Evolutionary conservation across 129 eudicot species (phyloP).

Genomic region (Flaveria ramosissima): DNA sequence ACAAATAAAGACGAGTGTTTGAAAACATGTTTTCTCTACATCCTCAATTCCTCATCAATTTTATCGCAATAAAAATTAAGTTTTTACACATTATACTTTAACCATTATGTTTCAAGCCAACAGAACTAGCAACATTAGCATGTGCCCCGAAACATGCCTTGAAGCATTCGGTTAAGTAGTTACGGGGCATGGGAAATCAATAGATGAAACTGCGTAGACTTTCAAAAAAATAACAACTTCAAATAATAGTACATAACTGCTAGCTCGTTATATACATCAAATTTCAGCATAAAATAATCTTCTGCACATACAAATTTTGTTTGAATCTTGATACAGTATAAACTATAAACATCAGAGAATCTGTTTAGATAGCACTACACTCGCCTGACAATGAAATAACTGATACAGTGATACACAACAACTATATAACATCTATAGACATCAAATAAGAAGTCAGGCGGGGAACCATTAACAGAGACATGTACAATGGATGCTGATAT

Average conservation of each 20-base stretch:
- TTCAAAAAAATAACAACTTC: neutral
- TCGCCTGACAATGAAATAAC: neutral
- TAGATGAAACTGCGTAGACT: neutral
- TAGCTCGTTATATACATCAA: no score
- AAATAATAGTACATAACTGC: neutral
- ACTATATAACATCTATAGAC: neutral
- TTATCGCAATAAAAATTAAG: neutral
- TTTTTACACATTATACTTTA: neutral
- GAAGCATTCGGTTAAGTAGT: neutral
- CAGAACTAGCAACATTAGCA: neutral
- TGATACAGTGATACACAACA: constrained; percentile 11
- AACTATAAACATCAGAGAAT: neutral
- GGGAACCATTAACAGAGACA: neutral
- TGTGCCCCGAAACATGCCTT: neutral
- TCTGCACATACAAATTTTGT: no score
- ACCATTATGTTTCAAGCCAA: neutral
- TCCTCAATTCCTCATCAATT: neutral
- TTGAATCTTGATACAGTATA: no score
- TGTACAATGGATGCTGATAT: neutral
- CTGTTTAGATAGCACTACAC: neutral
- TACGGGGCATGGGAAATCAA: neutral
- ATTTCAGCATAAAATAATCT: neutral
- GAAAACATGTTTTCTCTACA: neutral
- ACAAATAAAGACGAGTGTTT: neutral
- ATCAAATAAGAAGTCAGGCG: neutral